Evolutionary conservation across 345 rosid genomes (phyloP).

Genomic region (thale cress (Arabidopsis thaliana)): DNA sequence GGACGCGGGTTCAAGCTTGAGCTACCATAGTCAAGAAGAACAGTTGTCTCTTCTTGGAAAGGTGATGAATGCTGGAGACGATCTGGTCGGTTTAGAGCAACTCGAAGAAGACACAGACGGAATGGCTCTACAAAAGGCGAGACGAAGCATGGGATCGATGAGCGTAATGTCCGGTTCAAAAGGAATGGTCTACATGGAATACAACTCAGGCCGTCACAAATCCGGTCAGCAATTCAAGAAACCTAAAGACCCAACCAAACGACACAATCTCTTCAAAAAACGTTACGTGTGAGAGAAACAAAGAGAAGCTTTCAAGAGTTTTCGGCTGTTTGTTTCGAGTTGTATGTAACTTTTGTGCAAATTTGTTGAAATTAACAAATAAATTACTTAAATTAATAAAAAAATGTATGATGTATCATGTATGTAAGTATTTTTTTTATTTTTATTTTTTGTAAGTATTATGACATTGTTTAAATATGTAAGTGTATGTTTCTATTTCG

Average conservation of each 20-base stretch:
- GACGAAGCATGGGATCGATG: slow-evolving; percentile 71
- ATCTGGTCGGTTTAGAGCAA: slow-evolving; percentile 81
- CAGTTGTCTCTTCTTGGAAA: slow-evolving; percentile 76
- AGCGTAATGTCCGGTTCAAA: slow-evolving; percentile 88
- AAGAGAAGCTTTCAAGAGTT: neutral
- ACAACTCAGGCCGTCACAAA: slow-evolving; percentile 53
- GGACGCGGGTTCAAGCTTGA: slow-evolving; percentile 79
- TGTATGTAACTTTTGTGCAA: neutral
- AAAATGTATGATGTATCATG: too few relatives aligned
- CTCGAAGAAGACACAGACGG: slow-evolving; percentile 92
- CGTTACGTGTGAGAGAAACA: slow-evolving; percentile 49
- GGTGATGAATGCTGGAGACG: slow-evolving; percentile 91
- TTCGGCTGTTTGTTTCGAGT: neutral
- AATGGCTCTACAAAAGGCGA: slow-evolving; percentile 75
- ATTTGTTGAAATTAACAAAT: too few relatives aligned
- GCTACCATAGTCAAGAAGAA: slow-evolving; percentile 68
- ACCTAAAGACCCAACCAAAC: slow-evolving; percentile 85
- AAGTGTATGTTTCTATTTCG: neutral
- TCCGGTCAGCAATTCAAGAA: slow-evolving; percentile 64
- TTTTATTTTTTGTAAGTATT: too few relatives aligned
- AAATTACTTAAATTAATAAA: too few relatives aligned
- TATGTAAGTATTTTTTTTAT: too few relatives aligned
- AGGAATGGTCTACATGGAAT: slow-evolving; percentile 92
- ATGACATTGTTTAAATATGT: neutral
- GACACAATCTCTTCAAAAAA: slow-evolving; percentile 74